Evolutionary conservation across 1,139 yeast genomes (phyloP).

Genomic region (Hyphopichia burtonii): DNA sequence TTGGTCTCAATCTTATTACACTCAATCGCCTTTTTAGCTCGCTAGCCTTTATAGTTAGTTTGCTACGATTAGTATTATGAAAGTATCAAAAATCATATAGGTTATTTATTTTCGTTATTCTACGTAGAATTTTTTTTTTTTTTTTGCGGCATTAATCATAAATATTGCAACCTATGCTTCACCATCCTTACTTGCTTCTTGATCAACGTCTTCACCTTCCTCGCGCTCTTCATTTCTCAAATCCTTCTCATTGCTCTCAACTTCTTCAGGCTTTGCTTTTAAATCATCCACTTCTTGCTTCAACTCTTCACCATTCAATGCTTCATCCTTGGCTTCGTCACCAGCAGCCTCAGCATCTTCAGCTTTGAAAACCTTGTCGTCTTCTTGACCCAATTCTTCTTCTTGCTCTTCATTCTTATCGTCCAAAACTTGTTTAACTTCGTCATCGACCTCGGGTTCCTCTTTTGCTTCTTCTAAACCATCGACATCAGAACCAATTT

Average conservation of each 20-base stretch:
- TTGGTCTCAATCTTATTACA: slow-evolving; percentile 45
- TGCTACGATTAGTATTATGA: no score
- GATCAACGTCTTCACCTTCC: slow-evolving; percentile 5
- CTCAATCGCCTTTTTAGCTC: slow-evolving; percentile 19
- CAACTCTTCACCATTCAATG: not conserved
- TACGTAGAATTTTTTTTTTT: not conserved
- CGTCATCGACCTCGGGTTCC: slow-evolving; percentile 4
- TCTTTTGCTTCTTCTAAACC: slow-evolving; percentile 17
- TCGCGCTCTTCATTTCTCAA: slow-evolving; percentile 2
- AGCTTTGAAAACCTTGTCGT: not conserved
- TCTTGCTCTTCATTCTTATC: not conserved
- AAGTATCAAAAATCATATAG: not conserved
- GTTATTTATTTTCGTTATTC: not conserved
- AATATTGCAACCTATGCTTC: not conserved
- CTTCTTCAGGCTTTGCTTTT: slow-evolving; percentile 5
- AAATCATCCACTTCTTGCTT: slow-evolving; percentile 5
- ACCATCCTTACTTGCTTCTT: slow-evolving; percentile 8
- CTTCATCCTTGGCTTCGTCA: not conserved
- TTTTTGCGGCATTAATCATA: not conserved
- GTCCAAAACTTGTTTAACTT: slow-evolving; percentile 1
- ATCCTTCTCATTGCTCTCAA: not conserved
- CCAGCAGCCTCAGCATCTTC: not conserved
- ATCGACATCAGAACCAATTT: slow-evolving; percentile 59
- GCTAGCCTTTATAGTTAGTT: no score
- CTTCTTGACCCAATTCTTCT: slow-evolving; percentile 9